Evolutionary conservation across 257 asterid species (phyloP), one percentile per base, ranked within the genome.

Genomic region (Euphrasia confusa): DNA sequence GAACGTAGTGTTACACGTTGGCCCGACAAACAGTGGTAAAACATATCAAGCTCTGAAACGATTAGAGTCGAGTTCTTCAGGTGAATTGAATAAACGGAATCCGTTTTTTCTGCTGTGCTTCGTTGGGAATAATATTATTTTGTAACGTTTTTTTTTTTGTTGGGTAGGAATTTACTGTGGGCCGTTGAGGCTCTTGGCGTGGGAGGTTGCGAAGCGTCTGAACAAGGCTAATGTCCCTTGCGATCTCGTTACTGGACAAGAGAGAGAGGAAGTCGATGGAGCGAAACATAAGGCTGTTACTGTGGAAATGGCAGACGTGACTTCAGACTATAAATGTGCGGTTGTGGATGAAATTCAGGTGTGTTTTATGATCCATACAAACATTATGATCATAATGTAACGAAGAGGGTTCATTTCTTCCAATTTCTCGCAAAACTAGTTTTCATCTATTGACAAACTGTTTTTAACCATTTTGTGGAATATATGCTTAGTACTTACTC

Each of bases 1-100:
- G 73, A 78, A 81, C 67, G 78, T 92, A 52, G 63, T 76, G 62
- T 79, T 92, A 69, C 99, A 92, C 58, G 99, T 92, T 53, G 99
- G 99, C 59, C 99, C 99, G 27, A 92, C 99, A 70, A 92, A 92
- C 72, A 92, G 99, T 64, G 99, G 99, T 52, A 92, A 92, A 84
- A 92, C 99, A 26, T 78, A 84, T 74, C 78, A 81, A 69, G 97
- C 99, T 15, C 74, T 92, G 73, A 86, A 89, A 77, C 82, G 68
- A 65, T 78, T 92, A 78, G 91, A 92, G 75, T 68, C 83, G 2
- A 74, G 96, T 79, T 74, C 88, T 70, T 81, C 97, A 35, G 99
- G 99, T 84, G 71, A 26, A 15, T 54, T n/a, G 26, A 15, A 40
- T 50, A 44, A 44, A 12, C 14, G 10, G n/a, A 42, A 10, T 30